Base-by-base conservation (phyloP, 306 rosid species). In the Erythrophleum fordii region DNA sequence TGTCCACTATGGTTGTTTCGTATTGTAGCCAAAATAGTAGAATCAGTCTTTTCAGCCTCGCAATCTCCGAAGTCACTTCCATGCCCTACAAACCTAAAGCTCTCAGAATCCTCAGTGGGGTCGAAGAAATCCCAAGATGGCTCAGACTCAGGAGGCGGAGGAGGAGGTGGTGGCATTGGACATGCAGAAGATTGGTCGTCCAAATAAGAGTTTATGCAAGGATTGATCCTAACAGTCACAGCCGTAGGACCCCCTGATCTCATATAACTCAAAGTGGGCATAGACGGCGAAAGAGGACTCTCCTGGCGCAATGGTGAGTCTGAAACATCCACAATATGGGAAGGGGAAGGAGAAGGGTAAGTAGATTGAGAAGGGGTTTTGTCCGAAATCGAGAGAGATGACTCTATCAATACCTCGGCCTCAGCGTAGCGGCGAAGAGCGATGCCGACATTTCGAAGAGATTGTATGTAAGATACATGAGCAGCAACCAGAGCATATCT, bases 81-180 rank as follows among this genome's bases (percentile, higher is more conserved):
- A 80, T 74, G 84, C 44, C 83, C 92, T 78, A 51, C 83, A 84
- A 95, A 93, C 77, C 98, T 83, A 58, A 95, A 93, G 64, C 93
- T 92, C 82, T 86, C 94, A 72, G 81, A 75, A 56, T 87, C 97
- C 61, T 91, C 97, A 25, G 58, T 69, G 60, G 96, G 92, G 31
- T 90, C 97, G 75, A 95, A 95, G 84, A 83, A 95, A 88, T 95
- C 99, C 99, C 99, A 95, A 26, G 92, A 88, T 37, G 94, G 83
- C 73, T 90, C 93, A 0, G 84, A 76, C 68, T 87, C 92, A 5
- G 81, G 90, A 51, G 83, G 91, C 16, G 93, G 91, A 18, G 92
- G 95, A 0, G 93, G 98, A 0, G 72, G 72, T 0, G 93, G 97
- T 1, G 88, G 91, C 87, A 92, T 67, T 31, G 90, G 72, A 23